Percentiles rank a stretch among this genome's conserved stretches.
phyloP scores from a whole-genome alignment of 306 rosid species.

The Dicorynia guianensis region DNA sequence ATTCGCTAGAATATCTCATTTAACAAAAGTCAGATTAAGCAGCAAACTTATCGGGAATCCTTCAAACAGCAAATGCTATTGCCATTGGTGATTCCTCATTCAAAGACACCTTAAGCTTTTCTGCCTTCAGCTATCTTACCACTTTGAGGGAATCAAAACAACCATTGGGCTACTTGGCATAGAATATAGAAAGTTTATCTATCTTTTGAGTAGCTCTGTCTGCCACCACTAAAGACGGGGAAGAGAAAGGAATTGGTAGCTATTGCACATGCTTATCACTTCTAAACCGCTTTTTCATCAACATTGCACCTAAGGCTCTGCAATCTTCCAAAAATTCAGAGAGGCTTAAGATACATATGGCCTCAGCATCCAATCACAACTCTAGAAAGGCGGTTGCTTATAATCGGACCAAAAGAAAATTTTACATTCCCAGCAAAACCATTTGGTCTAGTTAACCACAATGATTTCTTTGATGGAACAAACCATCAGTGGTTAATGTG shows the following conservation, averaged over 20 bases:
- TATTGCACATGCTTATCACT: constrained; percentile 33
- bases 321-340: background rate
- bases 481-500: too few relatives aligned
- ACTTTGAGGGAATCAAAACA: constrained; percentile 37
- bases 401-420: background rate
- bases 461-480: too few relatives aligned
- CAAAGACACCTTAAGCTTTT: background rate
- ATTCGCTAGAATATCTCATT: constrained; percentile 4
- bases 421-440: too few relatives aligned
- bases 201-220: background rate
- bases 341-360: constrained; percentile 25
- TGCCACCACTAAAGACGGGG: constrained; percentile 29
- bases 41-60: background rate
- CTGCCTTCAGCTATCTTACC: constrained; percentile 16
- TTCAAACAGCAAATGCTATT: background rate
- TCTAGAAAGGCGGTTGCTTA: constrained; percentile 20
- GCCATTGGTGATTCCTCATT: constrained; percentile 11
- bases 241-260: background rate
- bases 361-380: constrained; percentile 36
- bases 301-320: background rate
- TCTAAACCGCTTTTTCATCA: constrained; percentile 7
- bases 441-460: too few relatives aligned
- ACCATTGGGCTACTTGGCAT: constrained; percentile 1
- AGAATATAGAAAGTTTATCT: constrained; percentile 34
- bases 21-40: constrained; percentile 17